phyloP scores from a whole-genome alignment of 208 protist species.

The Tritrichomonas foetus region DNA sequence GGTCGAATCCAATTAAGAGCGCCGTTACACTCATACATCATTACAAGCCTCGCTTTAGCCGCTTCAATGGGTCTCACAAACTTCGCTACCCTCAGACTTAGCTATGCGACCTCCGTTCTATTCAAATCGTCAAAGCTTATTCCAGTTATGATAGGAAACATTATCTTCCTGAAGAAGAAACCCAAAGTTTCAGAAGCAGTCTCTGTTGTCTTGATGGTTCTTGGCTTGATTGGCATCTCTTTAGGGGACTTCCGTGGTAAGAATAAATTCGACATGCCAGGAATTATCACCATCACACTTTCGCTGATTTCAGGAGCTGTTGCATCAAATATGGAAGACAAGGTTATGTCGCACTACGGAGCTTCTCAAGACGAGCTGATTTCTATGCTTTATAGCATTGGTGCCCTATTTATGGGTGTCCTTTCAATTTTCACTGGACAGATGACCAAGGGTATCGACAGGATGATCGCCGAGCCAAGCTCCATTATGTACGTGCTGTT shows the following conservation, averaged over 20 bases:
- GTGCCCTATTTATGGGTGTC: not conserved
- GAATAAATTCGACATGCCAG: not conserved
- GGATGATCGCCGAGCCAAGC: not conserved
- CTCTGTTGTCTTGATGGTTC: not conserved
- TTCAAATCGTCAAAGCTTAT: not conserved
- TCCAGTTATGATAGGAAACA: conserved; percentile 2
- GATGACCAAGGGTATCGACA: not conserved
- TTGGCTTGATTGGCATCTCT: not conserved
- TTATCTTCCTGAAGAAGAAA: not conserved
- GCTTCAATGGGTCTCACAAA: not conserved
- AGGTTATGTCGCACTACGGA: not conserved
- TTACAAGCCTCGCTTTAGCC: not conserved
- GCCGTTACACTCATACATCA: not conserved
- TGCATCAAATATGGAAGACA: conserved; percentile 15
- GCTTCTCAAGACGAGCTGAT: not conserved
- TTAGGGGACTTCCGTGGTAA: not conserved
- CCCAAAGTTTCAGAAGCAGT: not conserved
- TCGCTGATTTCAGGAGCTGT: not conserved
- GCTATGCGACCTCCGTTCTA: not conserved
- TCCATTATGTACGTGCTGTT: not conserved
- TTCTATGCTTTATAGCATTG: not conserved
- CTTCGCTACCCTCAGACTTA: not conserved
- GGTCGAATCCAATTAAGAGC: not conserved
- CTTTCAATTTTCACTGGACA: not conserved
- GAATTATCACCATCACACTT: not conserved